Base-by-base conservation (phyloP, 169 alveolate species). In the Babesia gibsoni region DNA sequence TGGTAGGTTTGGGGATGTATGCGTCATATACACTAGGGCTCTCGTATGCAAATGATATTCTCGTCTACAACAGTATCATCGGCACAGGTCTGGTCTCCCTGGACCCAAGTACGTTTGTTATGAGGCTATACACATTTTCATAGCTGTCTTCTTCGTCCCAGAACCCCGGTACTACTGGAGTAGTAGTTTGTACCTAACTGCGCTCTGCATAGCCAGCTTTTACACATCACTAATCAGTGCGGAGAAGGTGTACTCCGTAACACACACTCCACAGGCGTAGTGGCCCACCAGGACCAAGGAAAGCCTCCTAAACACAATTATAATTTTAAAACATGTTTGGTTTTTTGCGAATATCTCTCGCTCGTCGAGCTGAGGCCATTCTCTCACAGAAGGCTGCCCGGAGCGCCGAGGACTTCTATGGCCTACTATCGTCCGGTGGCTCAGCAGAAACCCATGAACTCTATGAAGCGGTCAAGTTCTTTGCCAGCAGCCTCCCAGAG, bases 321-420 rank as follows among this genome's bases (percentile, higher is more conserved):
- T 5, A 56, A n/a, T 56, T 56, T 4, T 8, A 8, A 10, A 61
- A 61, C 10, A 61, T 61, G 72, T 43, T 16, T 43, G 27, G 39
- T 7, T 43, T 61, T 42, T 18, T 61, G 32, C 16, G 72, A 0
- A 14, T 27, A 25, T 43, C 72, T 43, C 41, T 14, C 33, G 30
- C 36, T 16, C 72, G 72, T 42, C 35, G 30, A 58, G 37, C 59
- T 10, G 72, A 46, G 35, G 43, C 50, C 8, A 50, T 48, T 23
- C 39, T 61, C 4, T 25, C 56, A 58, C 58, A 58, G 23, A 41
- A 48, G 45, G 45, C 30, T 14, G 52, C 67, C 39, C 73, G 66
- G 37, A 77, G 73, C 52, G 77, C 72, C 1, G 73, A 77, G 16
- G 86, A 77, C 36, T 77, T 80, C 46, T 67, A 48, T 30, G 46